Base-by-base conservation (phyloP, 1,284 basidiomycete genomes). In the Erythrobasidium hasegawianum region DNA sequence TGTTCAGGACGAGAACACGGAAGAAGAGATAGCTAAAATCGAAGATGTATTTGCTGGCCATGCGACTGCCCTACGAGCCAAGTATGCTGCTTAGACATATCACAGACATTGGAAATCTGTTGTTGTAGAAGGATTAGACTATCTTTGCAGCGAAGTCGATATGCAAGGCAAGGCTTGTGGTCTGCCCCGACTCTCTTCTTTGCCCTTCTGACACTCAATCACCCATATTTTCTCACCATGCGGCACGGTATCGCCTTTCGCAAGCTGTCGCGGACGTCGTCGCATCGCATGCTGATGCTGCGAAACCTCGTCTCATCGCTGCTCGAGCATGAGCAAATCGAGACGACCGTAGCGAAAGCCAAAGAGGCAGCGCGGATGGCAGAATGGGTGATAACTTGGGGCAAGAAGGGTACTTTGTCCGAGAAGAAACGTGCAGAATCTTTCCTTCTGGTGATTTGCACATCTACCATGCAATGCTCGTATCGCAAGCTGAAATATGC, bases 341-440 rank as follows among this genome's bases (percentile, higher is more conserved):
- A 89, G 77, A 98, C 96, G 4, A 99, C 96, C 0, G 81, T 97
- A 27, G 89, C 96, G 22, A 98, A 98, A 78, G 96, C 96, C 1
- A 88, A 89, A 76, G 93, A 97, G 76, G 82, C 93, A 2, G 90
- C 90, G 10, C 84, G 90, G 71, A 80, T 96, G 61, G 93, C 93
- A 45, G 96, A 99, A 77, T 96, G 96, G 85, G 90, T 90, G 64
- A 94, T 96, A 71, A 89, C 90, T 0, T 80, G 90, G 72, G 91
- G 89, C 70, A 96, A 95, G 81, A 86, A 13, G 45, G 71, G 52
- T 66, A 72, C 26, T 64, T 39, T 24, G n/a, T 83, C 72, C 79
- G 83, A 64, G 83, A 83, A 53, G 22, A 38, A 33, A 7, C 57
- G 66, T 53, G 90, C 89, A 20, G 81, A 84, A 61, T 83, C 84